These are phyloP conservation scores for Phylloporus sp. DNA, from an alignment of 768 basidiomycete species.

Conservation along the genomic window DNA sequence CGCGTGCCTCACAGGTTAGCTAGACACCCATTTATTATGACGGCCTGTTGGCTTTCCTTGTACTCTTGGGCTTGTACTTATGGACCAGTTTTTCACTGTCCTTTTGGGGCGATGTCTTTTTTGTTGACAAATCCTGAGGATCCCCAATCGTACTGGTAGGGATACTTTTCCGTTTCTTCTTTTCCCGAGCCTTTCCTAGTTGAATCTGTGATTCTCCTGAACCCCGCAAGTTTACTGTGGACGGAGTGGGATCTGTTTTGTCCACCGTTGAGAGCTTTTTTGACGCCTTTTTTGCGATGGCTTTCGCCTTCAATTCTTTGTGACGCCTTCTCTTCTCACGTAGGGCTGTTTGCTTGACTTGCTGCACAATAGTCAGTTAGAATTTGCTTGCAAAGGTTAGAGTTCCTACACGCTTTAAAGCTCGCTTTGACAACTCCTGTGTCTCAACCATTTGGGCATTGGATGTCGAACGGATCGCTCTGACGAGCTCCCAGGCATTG, in stretches of 20 bases:
- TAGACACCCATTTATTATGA: constrained; percentile 4
- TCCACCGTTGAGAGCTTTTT: constrained; percentile 1
- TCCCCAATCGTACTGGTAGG: neutral
- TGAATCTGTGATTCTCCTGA: neutral
- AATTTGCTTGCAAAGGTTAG: neutral
- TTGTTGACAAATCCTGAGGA: neutral
- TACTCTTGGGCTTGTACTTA: constrained; percentile 1
- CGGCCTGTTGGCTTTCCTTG: neutral
- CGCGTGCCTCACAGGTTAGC: neutral
- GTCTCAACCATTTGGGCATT: constrained; percentile 2
- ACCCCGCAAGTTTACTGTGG: neutral
- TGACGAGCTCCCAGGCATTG: constrained; percentile 46
- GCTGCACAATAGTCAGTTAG: constrained; percentile 31
- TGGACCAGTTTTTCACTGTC: neutral
- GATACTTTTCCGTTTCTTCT: constrained; percentile 9
- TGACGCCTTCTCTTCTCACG: constrained; percentile 48
- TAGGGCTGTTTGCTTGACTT: constrained; percentile 42
- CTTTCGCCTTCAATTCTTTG: constrained; percentile 42
- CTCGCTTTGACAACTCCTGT: constrained; percentile 50
- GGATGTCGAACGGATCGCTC: constrained; percentile 7
- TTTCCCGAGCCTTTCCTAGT: constrained; percentile 13
- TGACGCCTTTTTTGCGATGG: constrained; percentile 33
- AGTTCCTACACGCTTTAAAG: constrained; percentile 55
- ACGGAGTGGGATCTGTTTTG: neutral
- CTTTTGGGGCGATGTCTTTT: constrained; percentile 1